Percentiles rank a stretch among this genome's conserved stretches.
phyloP scores from a whole-genome alignment of 2,329 filamentous ascomycete genomes.

The Davidsoniella virescens region DNA sequence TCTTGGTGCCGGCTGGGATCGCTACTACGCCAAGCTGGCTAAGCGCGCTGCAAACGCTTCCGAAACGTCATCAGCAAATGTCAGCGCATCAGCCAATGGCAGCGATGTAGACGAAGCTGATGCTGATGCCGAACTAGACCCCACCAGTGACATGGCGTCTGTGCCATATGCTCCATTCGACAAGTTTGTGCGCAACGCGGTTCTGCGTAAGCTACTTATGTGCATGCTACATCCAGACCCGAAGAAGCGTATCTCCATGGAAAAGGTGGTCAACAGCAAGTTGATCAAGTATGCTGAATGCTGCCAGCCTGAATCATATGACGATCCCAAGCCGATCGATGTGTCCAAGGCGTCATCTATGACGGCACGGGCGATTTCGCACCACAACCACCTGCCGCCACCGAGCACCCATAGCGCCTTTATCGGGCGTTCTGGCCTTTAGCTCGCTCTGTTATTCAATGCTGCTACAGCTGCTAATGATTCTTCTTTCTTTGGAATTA shows the following conservation, averaged over 20 bases:
- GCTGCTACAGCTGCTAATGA: neutral
- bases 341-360: conserved; percentile 38
- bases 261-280: conserved; percentile 51
- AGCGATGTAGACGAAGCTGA: too few species aligned
- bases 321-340: conserved; percentile 41
- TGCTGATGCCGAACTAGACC: conserved; percentile 18
- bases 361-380: conserved; percentile 36
- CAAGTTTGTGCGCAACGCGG: conserved; percentile 44
- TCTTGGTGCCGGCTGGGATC: conserved; percentile 50
- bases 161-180: conserved; percentile 37
- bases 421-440: conserved; percentile 8
- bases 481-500: too few species aligned
- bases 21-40: conserved; percentile 32
- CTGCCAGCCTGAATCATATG: conserved; percentile 57
- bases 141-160: conserved; percentile 27
- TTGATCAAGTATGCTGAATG: conserved; percentile 64
- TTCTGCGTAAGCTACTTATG: conserved; percentile 53
- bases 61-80: too few species aligned
- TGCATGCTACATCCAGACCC: conserved; percentile 76
- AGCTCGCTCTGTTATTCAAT: neutral
- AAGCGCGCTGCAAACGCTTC: too few species aligned
- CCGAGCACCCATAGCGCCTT: conserved; percentile 31
- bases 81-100: too few species aligned
- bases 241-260: conserved; percentile 49
- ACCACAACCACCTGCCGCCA: conserved; percentile 38